Percentiles rank a stretch among this genome's conserved stretches.
phyloP scores from a whole-genome alignment of 1,284 basidiomycete genomes.

The Gymnopus androsaceus region DNA sequence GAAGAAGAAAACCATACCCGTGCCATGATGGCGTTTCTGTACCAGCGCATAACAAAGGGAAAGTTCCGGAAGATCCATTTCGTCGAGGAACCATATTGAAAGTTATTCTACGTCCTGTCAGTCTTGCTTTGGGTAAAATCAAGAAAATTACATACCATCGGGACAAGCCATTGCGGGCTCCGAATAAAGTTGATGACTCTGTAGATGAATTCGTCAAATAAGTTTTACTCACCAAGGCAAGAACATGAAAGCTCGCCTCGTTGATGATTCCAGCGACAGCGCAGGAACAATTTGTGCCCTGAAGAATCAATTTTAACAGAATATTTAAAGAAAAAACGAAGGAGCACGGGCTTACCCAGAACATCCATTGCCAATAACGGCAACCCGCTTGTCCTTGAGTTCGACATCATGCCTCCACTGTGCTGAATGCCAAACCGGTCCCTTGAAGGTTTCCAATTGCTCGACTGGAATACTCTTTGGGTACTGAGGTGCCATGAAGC shows the following conservation, averaged over 20 bases:
- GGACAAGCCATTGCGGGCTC: conserved; percentile 22
- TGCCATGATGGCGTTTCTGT: conserved; percentile 24
- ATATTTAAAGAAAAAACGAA: conserved; percentile 19
- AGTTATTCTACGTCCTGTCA: conserved; percentile 3
- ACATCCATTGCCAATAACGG: conserved; percentile 40
- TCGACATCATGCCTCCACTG: conserved; percentile 34
- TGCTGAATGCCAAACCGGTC: conserved; percentile 35
- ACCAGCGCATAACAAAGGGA: conserved; percentile 24
- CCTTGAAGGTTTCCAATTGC: conserved; percentile 28
- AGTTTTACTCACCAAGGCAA: not conserved
- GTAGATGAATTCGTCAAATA: not conserved
- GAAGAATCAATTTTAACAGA: not conserved
- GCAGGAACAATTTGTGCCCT: conserved; percentile 25
- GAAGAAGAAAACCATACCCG: conserved; percentile 15
- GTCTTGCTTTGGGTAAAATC: not conserved
- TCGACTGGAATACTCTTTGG: conserved; percentile 25
- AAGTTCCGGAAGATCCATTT: conserved; percentile 28
- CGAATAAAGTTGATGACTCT: conserved; percentile 27
- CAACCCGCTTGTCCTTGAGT: conserved; percentile 33
- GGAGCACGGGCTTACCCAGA: conserved; percentile 27
- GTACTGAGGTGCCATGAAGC: conserved; percentile 9
- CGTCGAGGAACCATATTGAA: conserved; percentile 4
- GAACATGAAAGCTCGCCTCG: conserved; percentile 1
- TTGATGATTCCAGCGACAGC: conserved; percentile 22
- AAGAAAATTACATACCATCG: conserved; percentile 11